Conservation (phyloP, 768 basidiomycete genomes). For the Suillus placidus region DNA sequence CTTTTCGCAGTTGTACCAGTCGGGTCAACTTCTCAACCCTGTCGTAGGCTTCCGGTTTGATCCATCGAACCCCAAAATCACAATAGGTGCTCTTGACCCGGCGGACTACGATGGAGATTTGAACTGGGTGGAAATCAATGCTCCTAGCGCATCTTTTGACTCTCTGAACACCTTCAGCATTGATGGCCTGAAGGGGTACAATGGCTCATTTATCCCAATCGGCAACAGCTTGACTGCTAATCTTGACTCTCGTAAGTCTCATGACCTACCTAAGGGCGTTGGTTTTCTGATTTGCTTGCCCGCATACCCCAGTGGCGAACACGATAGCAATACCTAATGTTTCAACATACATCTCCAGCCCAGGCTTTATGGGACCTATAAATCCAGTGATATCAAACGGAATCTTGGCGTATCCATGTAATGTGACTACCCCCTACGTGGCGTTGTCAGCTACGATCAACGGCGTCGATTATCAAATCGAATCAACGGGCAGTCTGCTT, state of each 20-base stretch:
- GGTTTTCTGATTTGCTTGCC: not conserved
- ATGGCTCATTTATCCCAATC: slow-evolving; percentile 29
- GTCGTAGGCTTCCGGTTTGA: slow-evolving; percentile 35
- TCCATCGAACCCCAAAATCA: slow-evolving; percentile 30
- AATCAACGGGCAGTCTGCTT: slow-evolving; percentile 26
- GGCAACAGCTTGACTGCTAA: slow-evolving; percentile 20
- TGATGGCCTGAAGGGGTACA: slow-evolving; percentile 35
- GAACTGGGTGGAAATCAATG: slow-evolving; percentile 30
- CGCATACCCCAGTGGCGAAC: slow-evolving; percentile 17
- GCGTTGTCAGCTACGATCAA: slow-evolving; percentile 33
- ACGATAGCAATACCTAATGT: slow-evolving; percentile 23
- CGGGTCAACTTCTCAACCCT: slow-evolving; percentile 31
- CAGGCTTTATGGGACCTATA: slow-evolving; percentile 27
- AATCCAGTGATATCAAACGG: slow-evolving; percentile 10
- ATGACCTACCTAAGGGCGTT: not conserved
- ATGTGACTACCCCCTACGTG: slow-evolving; percentile 20
- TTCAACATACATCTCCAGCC: slow-evolving; percentile 20
- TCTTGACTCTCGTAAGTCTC: slow-evolving; percentile 28
- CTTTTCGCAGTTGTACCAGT: slow-evolving; percentile 23
- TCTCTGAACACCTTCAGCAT: slow-evolving; percentile 25
- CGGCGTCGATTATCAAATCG: slow-evolving; percentile 34
- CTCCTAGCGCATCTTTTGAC: slow-evolving; percentile 22
- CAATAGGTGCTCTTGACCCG: slow-evolving; percentile 35
- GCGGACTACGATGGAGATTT: slow-evolving; percentile 35
- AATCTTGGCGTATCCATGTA: slow-evolving; percentile 21